Base-by-base conservation (phyloP, 1,284 basidiomycete genomes). In the Athelia sp. region DNA sequence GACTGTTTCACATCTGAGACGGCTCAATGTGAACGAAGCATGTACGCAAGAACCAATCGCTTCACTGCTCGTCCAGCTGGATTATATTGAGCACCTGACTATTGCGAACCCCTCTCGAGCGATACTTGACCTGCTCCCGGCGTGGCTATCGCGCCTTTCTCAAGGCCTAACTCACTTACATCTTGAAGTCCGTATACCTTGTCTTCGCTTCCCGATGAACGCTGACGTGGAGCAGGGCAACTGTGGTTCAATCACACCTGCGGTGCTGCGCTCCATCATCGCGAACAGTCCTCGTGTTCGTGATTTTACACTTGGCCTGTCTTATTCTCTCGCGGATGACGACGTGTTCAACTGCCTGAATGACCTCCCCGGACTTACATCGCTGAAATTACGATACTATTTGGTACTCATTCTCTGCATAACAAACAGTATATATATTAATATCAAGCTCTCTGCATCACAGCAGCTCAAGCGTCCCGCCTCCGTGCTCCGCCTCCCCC, bases 181-280 rank as follows among this genome's bases (percentile, higher is more conserved):
- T 56, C 57, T 78, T 6, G 68, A 62, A 55, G 77, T 76, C 49
- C 26, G 36, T 52, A 65, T 52, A 47, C 36, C n/a, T n/a, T 47
- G 15, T 21, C 31, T 15, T 43, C 21, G 31, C n/a, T 42, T 35
- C 40, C 36, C 24, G 24, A 29, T 32, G 6, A 26, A 34, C 46
- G 45, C 21, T 17, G n/a, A 18, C 32, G 6, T 17, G 26, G 13
- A 50, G 19, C 47, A 81, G 78, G 67, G 68, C 35, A 75, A 79
- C 50, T 81, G 79, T 56, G 78, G 78, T 3, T 81, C 78, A 3
- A 63, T 81, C n/a, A 80, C 78, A 0, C 79, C 78, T 3, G 77
- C 78, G 2, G 73, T 80, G 2, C 61, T 81, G 3, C 71, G 64
- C 15, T 68, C 68, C 0, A 64, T 78, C 49, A 11, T 69, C 4